Percentiles rank a stretch among this genome's conserved stretches.
Conservation (phyloP, 208 protist species). For the Crithidia acanthocephali region DNA sequence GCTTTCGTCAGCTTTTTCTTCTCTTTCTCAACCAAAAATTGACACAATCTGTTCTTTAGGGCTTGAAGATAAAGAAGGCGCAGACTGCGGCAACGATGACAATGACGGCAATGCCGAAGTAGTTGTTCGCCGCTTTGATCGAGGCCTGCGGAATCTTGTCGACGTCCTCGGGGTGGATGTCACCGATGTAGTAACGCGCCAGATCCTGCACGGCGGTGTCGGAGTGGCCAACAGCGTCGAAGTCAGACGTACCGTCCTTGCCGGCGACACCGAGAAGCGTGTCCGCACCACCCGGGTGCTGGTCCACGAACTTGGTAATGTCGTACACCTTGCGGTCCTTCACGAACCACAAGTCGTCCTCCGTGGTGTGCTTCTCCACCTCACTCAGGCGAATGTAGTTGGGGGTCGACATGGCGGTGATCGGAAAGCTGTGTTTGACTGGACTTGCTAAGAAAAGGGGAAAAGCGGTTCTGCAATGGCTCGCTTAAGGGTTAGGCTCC, state of each 20-base stretch:
- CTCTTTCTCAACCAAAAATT: not conserved
- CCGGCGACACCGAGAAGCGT: slow-evolving; percentile 84
- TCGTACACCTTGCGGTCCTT: slow-evolving; percentile 90
- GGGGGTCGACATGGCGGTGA: slow-evolving; percentile 4
- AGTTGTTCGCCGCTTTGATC: slow-evolving; percentile 39
- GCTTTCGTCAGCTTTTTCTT: not conserved
- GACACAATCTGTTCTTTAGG: slow-evolving; percentile 4
- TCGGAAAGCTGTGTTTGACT: not conserved
- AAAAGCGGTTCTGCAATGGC: not conserved
- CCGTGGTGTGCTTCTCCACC: slow-evolving; percentile 64
- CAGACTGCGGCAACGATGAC: slow-evolving; percentile 47
- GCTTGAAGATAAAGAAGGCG: slow-evolving; percentile 63
- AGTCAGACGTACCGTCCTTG: slow-evolving; percentile 84
- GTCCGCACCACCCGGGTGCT: slow-evolving; percentile 91
- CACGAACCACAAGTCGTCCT: slow-evolving; percentile 84
- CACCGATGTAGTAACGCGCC: slow-evolving; percentile 79
- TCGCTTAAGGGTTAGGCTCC: not conserved
- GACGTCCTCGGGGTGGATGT: slow-evolving; percentile 66
- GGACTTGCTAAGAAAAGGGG: not conserved
- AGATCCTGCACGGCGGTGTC: slow-evolving; percentile 68
- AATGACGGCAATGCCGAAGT: slow-evolving; percentile 47
- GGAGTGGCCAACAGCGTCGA: slow-evolving; percentile 84
- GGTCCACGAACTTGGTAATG: slow-evolving; percentile 83
- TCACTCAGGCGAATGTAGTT: slow-evolving; percentile 65
- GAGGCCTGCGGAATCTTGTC: slow-evolving; percentile 36